Conservation (phyloP, 2,329 filamentous ascomycete genomes). For the Fusarium poae region DNA sequence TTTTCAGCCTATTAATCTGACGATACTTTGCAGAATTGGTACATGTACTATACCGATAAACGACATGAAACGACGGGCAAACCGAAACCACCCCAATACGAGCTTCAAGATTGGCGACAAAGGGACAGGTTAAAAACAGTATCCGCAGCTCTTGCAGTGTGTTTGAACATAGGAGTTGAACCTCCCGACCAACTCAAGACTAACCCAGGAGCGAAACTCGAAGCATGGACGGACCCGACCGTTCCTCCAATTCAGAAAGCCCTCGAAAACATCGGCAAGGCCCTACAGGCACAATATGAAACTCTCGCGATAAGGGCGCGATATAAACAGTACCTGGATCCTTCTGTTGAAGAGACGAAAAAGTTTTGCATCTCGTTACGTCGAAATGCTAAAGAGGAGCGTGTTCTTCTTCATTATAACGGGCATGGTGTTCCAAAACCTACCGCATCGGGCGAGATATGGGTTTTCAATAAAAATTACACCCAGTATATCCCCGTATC, state of each 20-base stretch:
- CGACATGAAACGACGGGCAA: slow-evolving; percentile 95
- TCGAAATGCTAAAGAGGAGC: slow-evolving; percentile 93
- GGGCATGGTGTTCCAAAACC: slow-evolving; percentile 97
- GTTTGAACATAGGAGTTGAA: slow-evolving; percentile 96
- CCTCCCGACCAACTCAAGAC: slow-evolving; percentile 98
- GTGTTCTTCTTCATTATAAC: slow-evolving; percentile 98
- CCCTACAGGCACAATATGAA: slow-evolving; percentile 96
- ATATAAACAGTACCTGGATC: slow-evolving; percentile 97
- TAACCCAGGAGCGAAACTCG: slow-evolving; percentile 89
- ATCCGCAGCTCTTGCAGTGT: slow-evolving; percentile 92
- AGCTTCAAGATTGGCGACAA: slow-evolving; percentile 96
- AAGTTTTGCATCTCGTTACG: slow-evolving; percentile 93
- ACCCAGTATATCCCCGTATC: slow-evolving; percentile 99
- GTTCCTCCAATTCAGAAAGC: slow-evolving; percentile 84
- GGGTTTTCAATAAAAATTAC: slow-evolving; percentile 99
- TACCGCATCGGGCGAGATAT: slow-evolving; percentile 95
- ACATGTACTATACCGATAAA: slow-evolving; percentile 99
- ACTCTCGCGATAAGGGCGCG: slow-evolving; percentile 94
- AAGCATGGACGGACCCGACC: slow-evolving; percentile 97
- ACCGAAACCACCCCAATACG: slow-evolving; percentile 75
- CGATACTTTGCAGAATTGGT: slow-evolving; percentile 79
- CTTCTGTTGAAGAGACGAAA: slow-evolving; percentile 96
- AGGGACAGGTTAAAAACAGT: slow-evolving; percentile 96
- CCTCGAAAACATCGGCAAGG: slow-evolving; percentile 94
- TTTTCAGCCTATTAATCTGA: slow-evolving; percentile 26